Percentiles rank a stretch among this genome's conserved stretches.
Evolutionary conservation across 257 asterid species (phyloP).

Genomic region (Avicennia marina): DNA sequence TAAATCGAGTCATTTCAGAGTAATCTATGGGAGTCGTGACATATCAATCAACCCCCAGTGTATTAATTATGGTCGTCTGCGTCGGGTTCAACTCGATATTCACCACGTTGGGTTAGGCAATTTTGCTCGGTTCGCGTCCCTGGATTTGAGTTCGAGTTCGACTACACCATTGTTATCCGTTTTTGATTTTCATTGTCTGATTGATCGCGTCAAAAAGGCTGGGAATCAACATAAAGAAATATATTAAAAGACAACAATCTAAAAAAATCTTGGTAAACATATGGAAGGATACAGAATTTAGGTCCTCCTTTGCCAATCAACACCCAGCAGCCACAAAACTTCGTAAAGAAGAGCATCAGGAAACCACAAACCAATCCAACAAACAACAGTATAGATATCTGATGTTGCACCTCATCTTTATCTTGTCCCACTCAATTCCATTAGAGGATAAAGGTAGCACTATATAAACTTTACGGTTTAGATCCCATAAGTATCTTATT

Average conservation of each 20-base stretch:
- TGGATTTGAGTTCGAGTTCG: too few relatives aligned
- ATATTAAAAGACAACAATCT: constrained; percentile 11
- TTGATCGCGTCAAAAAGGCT: too few relatives aligned
- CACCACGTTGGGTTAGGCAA: too few relatives aligned
- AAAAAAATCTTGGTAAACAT: neutral
- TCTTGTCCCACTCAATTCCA: constrained; percentile 47
- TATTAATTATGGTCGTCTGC: too few relatives aligned
- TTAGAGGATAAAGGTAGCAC: constrained; percentile 4
- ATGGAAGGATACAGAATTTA: neutral
- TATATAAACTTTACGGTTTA: constrained; percentile 12
- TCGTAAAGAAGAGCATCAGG: constrained; percentile 58
- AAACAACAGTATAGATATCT: constrained; percentile 71
- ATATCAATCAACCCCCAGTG: too few relatives aligned
- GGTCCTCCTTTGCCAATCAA: constrained; percentile 45
- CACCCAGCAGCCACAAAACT: constrained; percentile 58
- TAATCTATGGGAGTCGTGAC: too few relatives aligned
- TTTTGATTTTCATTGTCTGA: too few relatives aligned
- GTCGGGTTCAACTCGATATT: too few relatives aligned
- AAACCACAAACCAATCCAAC: constrained; percentile 66
- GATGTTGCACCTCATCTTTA: constrained; percentile 67
- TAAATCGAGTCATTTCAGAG: too few relatives aligned
- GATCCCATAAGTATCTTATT: neutral
- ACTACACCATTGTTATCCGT: too few relatives aligned
- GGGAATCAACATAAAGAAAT: constrained; percentile 11
- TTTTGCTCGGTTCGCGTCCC: too few relatives aligned